Conservation (phyloP, 169 alveolate species). For the Cryptosporidium viatorum region DNA sequence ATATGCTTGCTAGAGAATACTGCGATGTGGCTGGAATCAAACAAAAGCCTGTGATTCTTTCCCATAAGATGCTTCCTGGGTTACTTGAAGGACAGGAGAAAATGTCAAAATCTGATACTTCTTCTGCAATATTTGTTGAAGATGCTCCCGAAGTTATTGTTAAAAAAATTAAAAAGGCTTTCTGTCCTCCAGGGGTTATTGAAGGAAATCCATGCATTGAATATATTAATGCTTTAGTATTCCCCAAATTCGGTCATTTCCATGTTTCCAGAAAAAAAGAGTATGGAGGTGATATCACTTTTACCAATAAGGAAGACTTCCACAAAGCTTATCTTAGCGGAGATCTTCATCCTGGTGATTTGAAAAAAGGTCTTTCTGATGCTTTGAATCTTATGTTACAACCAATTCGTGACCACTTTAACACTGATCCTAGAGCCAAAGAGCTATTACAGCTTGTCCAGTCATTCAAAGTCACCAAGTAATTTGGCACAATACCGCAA, state of each 20-base stretch:
- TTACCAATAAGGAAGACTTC: constrained; percentile 87
- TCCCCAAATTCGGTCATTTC: constrained; percentile 81
- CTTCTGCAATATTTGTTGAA: constrained; percentile 98
- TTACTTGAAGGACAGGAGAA: constrained; percentile 96
- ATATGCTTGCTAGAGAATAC: constrained; percentile 97
- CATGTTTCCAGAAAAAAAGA: constrained; percentile 66
- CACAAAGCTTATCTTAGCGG: constrained; percentile 91
- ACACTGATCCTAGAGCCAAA: constrained; percentile 90
- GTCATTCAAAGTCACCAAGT: constrained; percentile 84
- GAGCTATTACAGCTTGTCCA: constrained; percentile 87
- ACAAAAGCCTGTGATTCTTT: constrained; percentile 92
- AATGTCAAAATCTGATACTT: constrained; percentile 95
- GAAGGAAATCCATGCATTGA: constrained; percentile 96
- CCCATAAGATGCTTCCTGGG: constrained; percentile 97
- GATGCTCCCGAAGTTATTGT: constrained; percentile 89
- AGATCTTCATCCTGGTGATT: constrained; percentile 94
- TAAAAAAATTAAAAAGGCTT: constrained; percentile 95
- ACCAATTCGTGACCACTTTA: constrained; percentile 97
- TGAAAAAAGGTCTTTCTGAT: constrained; percentile 91
- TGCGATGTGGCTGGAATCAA: constrained; percentile 87
- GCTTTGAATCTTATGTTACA: constrained; percentile 91
- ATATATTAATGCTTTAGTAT: constrained; percentile 88
- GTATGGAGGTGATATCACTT: constrained; percentile 86
- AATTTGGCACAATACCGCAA: background rate
- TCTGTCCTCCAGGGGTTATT: constrained; percentile 92